Conservation (phyloP, 78 protist genomes). For the Bigelowiella natans region DNA sequence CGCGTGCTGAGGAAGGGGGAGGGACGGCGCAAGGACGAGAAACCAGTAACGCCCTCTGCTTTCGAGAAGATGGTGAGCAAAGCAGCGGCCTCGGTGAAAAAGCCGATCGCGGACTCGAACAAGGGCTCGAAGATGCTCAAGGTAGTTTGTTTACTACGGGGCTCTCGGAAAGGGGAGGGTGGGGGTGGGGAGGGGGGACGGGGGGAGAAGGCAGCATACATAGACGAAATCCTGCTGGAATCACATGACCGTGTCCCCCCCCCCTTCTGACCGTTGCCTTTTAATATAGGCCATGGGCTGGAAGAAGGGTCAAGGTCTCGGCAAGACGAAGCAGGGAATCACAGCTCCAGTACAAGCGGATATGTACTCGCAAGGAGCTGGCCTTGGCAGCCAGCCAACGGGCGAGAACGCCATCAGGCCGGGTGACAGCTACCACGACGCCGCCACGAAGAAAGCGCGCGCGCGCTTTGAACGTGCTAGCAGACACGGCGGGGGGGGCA, state of each 20-base stretch:
- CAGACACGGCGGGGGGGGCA: background rate
- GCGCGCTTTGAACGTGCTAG: background rate
- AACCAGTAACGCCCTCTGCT: background rate
- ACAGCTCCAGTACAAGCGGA: background rate
- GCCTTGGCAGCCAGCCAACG: background rate
- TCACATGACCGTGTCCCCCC: too few relatives aligned
- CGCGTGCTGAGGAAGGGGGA: background rate
- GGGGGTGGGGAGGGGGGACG: too few relatives aligned
- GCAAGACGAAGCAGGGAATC: background rate
- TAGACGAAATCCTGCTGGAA: too few relatives aligned
- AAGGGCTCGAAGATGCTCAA: background rate
- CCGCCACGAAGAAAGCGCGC: background rate
- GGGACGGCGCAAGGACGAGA: background rate
- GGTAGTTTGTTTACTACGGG: too few relatives aligned
- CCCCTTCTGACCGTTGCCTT: too few relatives aligned
- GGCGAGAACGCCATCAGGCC: background rate
- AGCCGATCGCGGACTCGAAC: background rate
- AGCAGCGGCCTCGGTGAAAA: background rate
- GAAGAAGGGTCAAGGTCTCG: background rate
- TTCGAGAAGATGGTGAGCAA: background rate
- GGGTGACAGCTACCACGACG: background rate
- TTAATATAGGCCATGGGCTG: slow-evolving; percentile 3
- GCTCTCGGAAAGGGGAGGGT: too few relatives aligned
- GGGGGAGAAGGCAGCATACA: too few relatives aligned
- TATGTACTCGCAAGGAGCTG: background rate